Evolutionary conservation across 164 flowering plant genomes (phyloP).

Genomic region (grape (Vitis vinifera)): ASM3070453v1 NC_081811.1:22850501-22851000

Average conservation of each 20-base stretch:
- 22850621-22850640: no score
- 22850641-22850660: not conserved
- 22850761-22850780: no score
- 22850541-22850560: not conserved
- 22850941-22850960: conserved; percentile 80
- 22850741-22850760: not conserved
- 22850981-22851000: conserved; percentile 66
- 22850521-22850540: not conserved
- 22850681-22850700: conserved; percentile 71
- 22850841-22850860: not conserved
- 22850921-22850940: conserved; percentile 61
- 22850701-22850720: conserved; percentile 52
- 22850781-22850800: not conserved
- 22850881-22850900: conserved; percentile 78
- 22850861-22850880: conserved; percentile 11
- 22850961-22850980: conserved; percentile 79
- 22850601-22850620: no score
- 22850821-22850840: not conserved
- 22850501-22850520: not conserved
- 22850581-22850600: not conserved
- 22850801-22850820: not conserved
- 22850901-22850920: conserved; percentile 58
- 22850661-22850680: conserved; percentile 77
- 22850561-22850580: not conserved
- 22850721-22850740: not conserved